Evolutionary conservation across 345 rosid species (phyloP), one percentile per base, ranked within the genome.

Genomic region (Eucalyptus albens): DNA sequence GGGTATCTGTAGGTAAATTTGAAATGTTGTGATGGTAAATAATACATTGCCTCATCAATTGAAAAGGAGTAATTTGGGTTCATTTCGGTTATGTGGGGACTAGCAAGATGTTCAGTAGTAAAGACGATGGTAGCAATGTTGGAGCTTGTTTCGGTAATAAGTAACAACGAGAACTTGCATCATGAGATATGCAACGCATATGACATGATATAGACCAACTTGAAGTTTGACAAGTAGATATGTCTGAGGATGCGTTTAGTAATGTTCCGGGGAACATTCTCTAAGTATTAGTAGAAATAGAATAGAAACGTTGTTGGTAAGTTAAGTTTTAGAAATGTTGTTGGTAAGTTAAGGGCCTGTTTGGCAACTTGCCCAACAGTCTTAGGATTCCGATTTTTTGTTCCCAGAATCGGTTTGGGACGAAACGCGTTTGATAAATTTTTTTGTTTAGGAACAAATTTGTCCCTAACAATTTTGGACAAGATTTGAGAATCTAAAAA

Each of bases 191-290:
- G 11, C 8, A 19, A 7, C 15, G 45, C 15, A 19, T 2, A 77
- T 37, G 12, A 11, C 7, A 8, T 11, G 27, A 21, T 21, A 19
- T 77, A 6, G 83, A 7, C 3, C 27, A 19, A 37, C 83, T 37
- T 10, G 47, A 72, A 72, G 83, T 21, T 72, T 19, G 83, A 72
- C 26, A 1, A 37, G 27, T 21, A 11, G 8, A 72, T 31, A 3
- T 0, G 13, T 9, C 3, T 22, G 3, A n/a, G 6, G 65, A 6
- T 0, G 1, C 0, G 13, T 24, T 22, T 24, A 5, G 6, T 22
- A 56, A 56, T 2, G 8, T 2, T 50, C 3, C 0, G 1, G 7
- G 7, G 19, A 50, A 15, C 2, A 50, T 50, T 50, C 8, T 0
- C n/a, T n/a, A n/a, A n/a, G n/a, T n/a, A n/a, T n/a, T n/a, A 50